Percentiles rank a stretch among this genome's conserved stretches.
These are phyloP conservation scores for Spirogloea muscicola DNA, from an alignment of 139 green algal genomes.

Conservation along the genomic window DNA sequence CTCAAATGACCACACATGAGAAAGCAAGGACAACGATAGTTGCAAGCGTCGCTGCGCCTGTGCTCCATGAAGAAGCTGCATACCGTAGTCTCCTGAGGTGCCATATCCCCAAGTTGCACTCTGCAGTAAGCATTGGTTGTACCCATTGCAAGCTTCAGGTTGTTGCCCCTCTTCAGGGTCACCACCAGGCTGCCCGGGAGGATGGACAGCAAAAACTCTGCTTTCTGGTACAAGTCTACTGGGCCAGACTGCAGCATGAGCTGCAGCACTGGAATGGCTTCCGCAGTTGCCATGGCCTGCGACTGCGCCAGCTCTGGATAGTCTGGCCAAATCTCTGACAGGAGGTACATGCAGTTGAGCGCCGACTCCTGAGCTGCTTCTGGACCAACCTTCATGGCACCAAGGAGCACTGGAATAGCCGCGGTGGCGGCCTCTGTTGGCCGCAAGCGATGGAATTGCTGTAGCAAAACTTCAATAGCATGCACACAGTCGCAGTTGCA, in stretches of 20 bases:
- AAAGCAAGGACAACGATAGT: too few relatives aligned
- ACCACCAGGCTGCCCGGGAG: slow-evolving; percentile 26
- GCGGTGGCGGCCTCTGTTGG: slow-evolving; percentile 5
- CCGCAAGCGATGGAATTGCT: slow-evolving; percentile 18
- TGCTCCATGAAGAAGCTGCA: too few relatives aligned
- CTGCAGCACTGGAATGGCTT: slow-evolving; percentile 40
- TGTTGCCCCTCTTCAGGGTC: slow-evolving; percentile 22
- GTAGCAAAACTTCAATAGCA: slow-evolving; percentile 14
- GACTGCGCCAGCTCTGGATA: slow-evolving; percentile 13
- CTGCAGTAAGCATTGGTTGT: slow-evolving; percentile 38
- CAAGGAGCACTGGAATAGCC: slow-evolving; percentile 29
- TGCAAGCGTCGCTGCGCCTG: too few relatives aligned
- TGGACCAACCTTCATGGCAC: slow-evolving; percentile 19
- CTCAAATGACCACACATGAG: too few relatives aligned
- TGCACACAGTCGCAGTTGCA: slow-evolving; percentile 10
- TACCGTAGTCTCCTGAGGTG: too few relatives aligned
- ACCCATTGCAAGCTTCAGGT: slow-evolving; percentile 31
- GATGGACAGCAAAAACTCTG: slow-evolving; percentile 23
- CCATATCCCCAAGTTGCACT: slow-evolving; percentile 7
- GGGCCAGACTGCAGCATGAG: slow-evolving; percentile 20
- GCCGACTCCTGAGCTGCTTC: slow-evolving; percentile 28
- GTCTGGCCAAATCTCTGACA: slow-evolving; percentile 17
- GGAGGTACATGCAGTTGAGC: slow-evolving; percentile 10
- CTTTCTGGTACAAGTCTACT: slow-evolving; percentile 17
- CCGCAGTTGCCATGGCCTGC: slow-evolving; percentile 19